These are phyloP conservation scores for Kodamaea sagamina DNA, from an alignment of 805 yeast genomes.

Conservation along the genomic window DNA sequence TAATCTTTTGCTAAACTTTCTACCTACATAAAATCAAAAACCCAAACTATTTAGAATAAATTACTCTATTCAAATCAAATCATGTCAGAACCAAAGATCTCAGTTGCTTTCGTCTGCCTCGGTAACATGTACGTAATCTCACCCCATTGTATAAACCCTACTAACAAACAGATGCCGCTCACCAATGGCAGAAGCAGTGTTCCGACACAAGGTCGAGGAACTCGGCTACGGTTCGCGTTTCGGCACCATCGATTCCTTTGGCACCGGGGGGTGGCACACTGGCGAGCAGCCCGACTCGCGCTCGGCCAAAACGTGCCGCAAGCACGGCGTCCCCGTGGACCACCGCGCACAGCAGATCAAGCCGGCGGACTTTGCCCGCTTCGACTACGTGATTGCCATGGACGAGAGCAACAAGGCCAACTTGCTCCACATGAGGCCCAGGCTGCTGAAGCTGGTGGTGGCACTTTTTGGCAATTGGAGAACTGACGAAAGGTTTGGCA, in stretches of 20 bases:
- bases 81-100: conserved; percentile 17
- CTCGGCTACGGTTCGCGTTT: conserved; percentile 49
- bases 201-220: conserved; percentile 60
- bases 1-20: too few relatives aligned
- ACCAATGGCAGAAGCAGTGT: conserved; percentile 97
- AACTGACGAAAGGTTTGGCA: conserved; percentile 48
- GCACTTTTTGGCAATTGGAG: conserved; percentile 82
- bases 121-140: conserved; percentile 72
- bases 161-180: conserved; percentile 84
- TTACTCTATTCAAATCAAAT: too few relatives aligned
- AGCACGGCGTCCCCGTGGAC: conserved; percentile 70
- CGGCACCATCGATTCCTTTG: conserved; percentile 75
- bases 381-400: conserved; percentile 73
- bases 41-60: too few relatives aligned
- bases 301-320: conserved; percentile 64
- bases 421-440: conserved; percentile 55
- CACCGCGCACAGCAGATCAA: conserved; percentile 75
- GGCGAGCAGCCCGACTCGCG: conserved; percentile 85
- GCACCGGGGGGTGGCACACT: conserved; percentile 80
- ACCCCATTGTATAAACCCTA: conserved; percentile 22
- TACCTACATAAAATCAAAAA: too few relatives aligned
- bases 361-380: conserved; percentile 51
- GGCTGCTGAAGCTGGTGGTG: conserved; percentile 49
- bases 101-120: conserved; percentile 87
- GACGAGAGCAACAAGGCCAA: conserved; percentile 60